Conservation (phyloP, 1,139 yeast species). For the Suhomyces anneliseae region DNA sequence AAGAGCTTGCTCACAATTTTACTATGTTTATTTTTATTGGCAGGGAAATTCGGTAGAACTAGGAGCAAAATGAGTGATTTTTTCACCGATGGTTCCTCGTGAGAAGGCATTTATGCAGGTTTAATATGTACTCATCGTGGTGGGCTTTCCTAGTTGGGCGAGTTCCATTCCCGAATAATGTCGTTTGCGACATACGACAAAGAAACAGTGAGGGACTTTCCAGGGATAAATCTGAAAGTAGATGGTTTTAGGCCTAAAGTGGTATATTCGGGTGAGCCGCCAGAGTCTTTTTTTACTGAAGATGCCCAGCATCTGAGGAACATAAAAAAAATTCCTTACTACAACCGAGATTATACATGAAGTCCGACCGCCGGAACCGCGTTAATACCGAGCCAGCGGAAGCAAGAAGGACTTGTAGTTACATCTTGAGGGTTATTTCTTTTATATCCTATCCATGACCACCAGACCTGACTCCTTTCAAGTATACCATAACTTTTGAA, state of each 20-base stretch:
- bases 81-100: slow-evolving; percentile 1
- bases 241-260: slow-evolving; percentile 2
- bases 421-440: too few species aligned
- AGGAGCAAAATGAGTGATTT: slow-evolving; percentile 9
- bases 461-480: too few species aligned
- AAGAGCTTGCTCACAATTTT: slow-evolving; percentile 2
- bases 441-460: too few species aligned
- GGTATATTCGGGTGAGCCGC: slow-evolving; percentile 2
- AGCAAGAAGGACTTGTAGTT: too few species aligned
- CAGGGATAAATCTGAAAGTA: neutral
- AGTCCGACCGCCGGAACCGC: too few species aligned
- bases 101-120: slow-evolving; percentile 4
- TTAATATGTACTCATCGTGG: slow-evolving; percentile 1
- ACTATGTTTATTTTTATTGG: slow-evolving; percentile 12
- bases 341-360: too few species aligned
- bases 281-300: neutral
- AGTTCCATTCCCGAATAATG: neutral
- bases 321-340: too few species aligned
- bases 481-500: too few species aligned
- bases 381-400: too few species aligned
- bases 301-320: too few species aligned
- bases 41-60: slow-evolving; percentile 8
- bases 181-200: slow-evolving; percentile 6
- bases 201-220: too few species aligned
- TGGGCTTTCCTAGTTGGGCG: slow-evolving; percentile 3